phyloP scores from a whole-genome alignment of 495 filamentous ascomycete genomes.

The Tuber indicum region DNA sequence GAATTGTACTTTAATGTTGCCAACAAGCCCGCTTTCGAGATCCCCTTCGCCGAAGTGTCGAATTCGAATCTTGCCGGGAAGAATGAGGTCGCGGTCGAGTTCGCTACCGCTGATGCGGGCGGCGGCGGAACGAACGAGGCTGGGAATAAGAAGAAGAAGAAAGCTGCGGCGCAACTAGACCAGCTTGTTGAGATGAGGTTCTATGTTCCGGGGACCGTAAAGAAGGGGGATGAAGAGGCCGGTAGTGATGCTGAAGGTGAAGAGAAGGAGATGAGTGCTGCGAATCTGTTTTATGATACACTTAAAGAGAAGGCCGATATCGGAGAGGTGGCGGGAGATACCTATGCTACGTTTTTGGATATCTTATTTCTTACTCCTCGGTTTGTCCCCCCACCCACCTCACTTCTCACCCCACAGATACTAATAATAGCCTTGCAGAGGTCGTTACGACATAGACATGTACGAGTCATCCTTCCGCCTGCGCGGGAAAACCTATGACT shows the following conservation, averaged over 20 bases:
- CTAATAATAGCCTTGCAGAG: conserved; percentile 52
- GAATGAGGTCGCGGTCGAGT: conserved; percentile 96
- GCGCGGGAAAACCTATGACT: conserved; percentile 98
- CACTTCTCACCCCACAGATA: neutral
- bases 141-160: conserved; percentile 83
- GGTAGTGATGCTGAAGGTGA: conserved; percentile 62
- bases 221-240: conserved; percentile 68
- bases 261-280: conserved; percentile 82
- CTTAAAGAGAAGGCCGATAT: conserved; percentile 99
- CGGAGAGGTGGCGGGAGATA: conserved; percentile 94
- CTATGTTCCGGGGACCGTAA: conserved; percentile 89
- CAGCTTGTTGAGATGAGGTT: conserved; percentile 98
- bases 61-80: conserved; percentile 97
- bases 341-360: conserved; percentile 93
- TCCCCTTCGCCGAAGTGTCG: conserved; percentile 94
- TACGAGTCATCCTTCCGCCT: conserved; percentile 97
- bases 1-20: conserved; percentile 95
- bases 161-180: conserved; percentile 77
- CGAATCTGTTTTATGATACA: conserved; percentile 91
- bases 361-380: conserved; percentile 95
- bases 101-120: conserved; percentile 81
- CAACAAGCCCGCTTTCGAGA: conserved; percentile 93
- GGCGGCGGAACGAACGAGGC: conserved; percentile 81
- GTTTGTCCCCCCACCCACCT: conserved; percentile 47
- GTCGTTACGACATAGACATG: conserved; percentile 99